phyloP scores from a whole-genome alignment of 305 asterid genomes.

The Rubia peregrina region DNA sequence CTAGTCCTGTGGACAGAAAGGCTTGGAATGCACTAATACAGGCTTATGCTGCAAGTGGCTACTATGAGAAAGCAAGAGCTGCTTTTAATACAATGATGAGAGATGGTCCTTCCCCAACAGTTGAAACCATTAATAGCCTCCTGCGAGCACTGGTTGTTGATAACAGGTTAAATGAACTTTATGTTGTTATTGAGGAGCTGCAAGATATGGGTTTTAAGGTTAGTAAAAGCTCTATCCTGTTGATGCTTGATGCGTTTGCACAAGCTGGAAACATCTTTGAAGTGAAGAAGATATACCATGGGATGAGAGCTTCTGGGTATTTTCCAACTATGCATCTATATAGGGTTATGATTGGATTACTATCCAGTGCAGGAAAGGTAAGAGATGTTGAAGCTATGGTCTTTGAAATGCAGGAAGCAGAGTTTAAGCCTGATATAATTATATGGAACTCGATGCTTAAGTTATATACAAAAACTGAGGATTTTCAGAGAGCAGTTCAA shows the following conservation, averaged over 20 bases:
- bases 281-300: conserved; percentile 78
- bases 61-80: conserved; percentile 92
- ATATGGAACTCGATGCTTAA: conserved; percentile 66
- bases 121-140: conserved; percentile 67
- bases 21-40: conserved; percentile 77
- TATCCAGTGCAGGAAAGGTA: conserved; percentile 61
- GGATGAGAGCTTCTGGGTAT: conserved; percentile 92
- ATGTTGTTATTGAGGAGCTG: conserved; percentile 80
- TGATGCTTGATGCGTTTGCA: conserved; percentile 92
- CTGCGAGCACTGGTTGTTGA: conserved; percentile 70
- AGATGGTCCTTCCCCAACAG: conserved; percentile 88
- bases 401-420: conserved; percentile 75
- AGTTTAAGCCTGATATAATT: conserved; percentile 63
- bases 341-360: conserved; percentile 74
- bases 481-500: conserved; percentile 68
- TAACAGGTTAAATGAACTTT: conserved; percentile 73
- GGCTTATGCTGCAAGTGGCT: conserved; percentile 75
- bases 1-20: conserved; percentile 48
- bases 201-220: conserved; percentile 95
- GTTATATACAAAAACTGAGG: conserved; percentile 61
- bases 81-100: conserved; percentile 83
- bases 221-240: conserved; percentile 69
- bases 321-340: conserved; percentile 96
- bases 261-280: conserved; percentile 68
- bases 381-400: conserved; percentile 82